These are phyloP conservation scores for Fusarium circinatum DNA, from an alignment of 2,329 filamentous ascomycete species.

Conservation along the genomic window DNA sequence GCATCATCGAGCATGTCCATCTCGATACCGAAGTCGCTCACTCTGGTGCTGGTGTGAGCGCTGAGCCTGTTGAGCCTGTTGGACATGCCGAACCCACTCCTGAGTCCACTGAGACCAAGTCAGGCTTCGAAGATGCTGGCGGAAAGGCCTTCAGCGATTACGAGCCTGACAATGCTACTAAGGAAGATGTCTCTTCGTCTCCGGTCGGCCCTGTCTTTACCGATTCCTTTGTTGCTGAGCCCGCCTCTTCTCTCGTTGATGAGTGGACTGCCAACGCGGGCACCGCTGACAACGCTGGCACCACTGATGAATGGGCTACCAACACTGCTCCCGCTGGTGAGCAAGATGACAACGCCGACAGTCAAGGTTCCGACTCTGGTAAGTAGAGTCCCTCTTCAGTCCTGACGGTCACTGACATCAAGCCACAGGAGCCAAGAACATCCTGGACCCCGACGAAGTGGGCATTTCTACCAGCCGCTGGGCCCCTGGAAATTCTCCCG, in stretches of 20 bases:
- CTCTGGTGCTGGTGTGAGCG: no score
- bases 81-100: background rate
- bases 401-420: background rate
- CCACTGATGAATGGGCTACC: background rate
- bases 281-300: background rate
- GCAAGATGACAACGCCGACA: background rate
- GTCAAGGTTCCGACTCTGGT: background rate
- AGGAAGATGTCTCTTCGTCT: no score
- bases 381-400: background rate
- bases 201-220: background rate
- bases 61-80: background rate
- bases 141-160: background rate
- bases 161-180: background rate
- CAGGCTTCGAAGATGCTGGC: background rate
- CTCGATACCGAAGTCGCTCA: background rate
- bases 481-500: background rate
- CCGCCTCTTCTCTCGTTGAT: background rate
- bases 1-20: no score
- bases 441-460: background rate
- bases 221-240: background rate
- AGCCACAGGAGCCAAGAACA: background rate
- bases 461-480: slow-evolving; percentile 26
- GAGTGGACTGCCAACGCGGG: background rate
- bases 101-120: background rate
- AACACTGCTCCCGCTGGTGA: background rate